Base-by-base conservation (phyloP, 1,139 yeast genomes). In the Meyerozyma guilliermondii region DNA sequence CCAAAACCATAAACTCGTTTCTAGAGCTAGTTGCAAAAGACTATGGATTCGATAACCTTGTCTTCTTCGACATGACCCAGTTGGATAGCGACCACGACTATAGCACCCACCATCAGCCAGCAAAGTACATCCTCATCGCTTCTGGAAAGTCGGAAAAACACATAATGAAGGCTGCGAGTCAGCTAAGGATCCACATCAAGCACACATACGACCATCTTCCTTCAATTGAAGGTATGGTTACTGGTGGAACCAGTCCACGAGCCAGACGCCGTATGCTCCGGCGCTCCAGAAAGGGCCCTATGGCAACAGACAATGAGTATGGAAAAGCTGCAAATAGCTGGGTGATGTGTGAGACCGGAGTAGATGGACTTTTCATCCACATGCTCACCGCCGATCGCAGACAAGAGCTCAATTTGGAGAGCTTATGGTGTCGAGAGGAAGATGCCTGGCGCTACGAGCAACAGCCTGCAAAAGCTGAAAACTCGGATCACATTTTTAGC, bases 91-190 rank as follows among this genome's bases (percentile, higher is more conserved):
- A 67, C 23, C 76, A 74, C 39, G 73, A 75, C 3, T 74, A 70
- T 41, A 56, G 62, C 42, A 49, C 56, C 22, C 53, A 55, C 35
- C 62, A 64, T 39, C 65, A 61, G 40, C 55, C 60, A 3, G 68
- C 72, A 34, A 64, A 73, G 3, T 81, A 71, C 53, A 77, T 85
- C 66, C 63, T 89, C 5, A 64, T 91, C 1, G 77, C 82, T n/a
- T 76, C 94, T 0, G 96, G 96, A 2, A 84, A 83, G 56, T 81
- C 92, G 23, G 78, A 80, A 36, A 81, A 78, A 48, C 98, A 91
- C 62, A 66, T 88, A 20, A 81, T 75, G 52, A 83, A 81, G 45
- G 91, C 95, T 1, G 81, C 87, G 1, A 65, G 68, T 16, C 83
- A 82, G 50, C 63, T 89, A 33, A 57, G 68, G 38, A 56, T 58